Evolutionary conservation across 352 stramenopile genomes (phyloP).

Genomic region (Globisporangium canariense): DNA sequence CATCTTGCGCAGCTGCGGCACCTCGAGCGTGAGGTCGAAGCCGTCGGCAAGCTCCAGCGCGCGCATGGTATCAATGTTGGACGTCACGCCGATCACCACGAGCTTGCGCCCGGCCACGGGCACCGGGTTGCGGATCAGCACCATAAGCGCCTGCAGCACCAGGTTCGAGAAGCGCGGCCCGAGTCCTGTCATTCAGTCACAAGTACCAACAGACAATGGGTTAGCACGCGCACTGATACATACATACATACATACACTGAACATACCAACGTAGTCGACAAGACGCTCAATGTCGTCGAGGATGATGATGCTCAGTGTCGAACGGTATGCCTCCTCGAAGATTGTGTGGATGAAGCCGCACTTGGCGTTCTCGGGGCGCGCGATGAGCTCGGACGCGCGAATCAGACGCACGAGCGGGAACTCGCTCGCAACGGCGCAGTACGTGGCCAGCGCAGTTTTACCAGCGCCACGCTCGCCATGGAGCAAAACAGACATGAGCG

Average conservation of each 20-base stretch:
- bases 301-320: slow-evolving; percentile 97
- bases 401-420: slow-evolving; percentile 98
- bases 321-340: slow-evolving; percentile 98
- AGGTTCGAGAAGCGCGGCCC: slow-evolving; percentile 98
- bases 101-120: slow-evolving; percentile 92
- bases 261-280: slow-evolving; percentile 93
- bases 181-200: slow-evolving; percentile 43
- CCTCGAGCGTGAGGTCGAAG: slow-evolving; percentile 93
- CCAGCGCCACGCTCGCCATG: slow-evolving; percentile 91
- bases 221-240: not conserved
- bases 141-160: slow-evolving; percentile 97
- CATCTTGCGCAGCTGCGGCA: slow-evolving; percentile 89
- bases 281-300: slow-evolving; percentile 99
- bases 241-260: slow-evolving; percentile 5
- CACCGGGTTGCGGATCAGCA: slow-evolving; percentile 97
- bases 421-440: slow-evolving; percentile 93
- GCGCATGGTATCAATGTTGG: slow-evolving; percentile 89
- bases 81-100: slow-evolving; percentile 95
- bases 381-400: slow-evolving; percentile 97
- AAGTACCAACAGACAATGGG: not conserved
- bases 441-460: slow-evolving; percentile 98
- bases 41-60: slow-evolving; percentile 92
- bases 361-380: slow-evolving; percentile 92
- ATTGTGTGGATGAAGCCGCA: slow-evolving; percentile 93
- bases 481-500: slow-evolving; percentile 97